Evolutionary conservation across 768 basidiomycete species (phyloP).

Genomic region (Termitomyces sp.): DNA sequence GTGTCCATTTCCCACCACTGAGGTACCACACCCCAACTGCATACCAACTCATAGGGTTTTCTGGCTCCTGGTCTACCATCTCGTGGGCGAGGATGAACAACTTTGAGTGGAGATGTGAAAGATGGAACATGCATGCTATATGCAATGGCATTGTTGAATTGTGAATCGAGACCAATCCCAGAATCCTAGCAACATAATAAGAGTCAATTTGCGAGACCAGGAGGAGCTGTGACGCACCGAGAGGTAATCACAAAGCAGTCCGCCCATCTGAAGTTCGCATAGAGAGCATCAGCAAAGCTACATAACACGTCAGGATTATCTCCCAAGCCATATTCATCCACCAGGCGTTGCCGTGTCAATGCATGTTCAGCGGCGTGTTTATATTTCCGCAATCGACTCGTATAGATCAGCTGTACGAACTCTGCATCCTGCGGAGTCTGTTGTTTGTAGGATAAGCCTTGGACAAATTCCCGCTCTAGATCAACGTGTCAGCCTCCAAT

Average conservation of each 20-base stretch:
- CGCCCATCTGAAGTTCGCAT: conserved; percentile 85
- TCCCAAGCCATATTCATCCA: conserved; percentile 75
- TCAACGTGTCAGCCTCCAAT: neutral
- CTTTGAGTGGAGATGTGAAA: conserved; percentile 85
- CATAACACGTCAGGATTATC: conserved; percentile 93
- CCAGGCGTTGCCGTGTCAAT: conserved; percentile 69
- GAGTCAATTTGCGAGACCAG: neutral
- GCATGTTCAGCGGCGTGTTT: conserved; percentile 81
- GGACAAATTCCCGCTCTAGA: conserved; percentile 94
- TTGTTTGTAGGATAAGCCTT: conserved; percentile 71
- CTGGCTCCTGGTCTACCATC: conserved; percentile 90
- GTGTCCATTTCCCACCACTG: conserved; percentile 78
- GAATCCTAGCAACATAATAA: conserved; percentile 50
- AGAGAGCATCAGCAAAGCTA: conserved; percentile 87
- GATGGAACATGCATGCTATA: conserved; percentile 97
- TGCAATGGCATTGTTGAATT: conserved; percentile 89
- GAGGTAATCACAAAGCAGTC: conserved; percentile 90
- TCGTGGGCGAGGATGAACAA: conserved; percentile 96
- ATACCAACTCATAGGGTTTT: conserved; percentile 94
- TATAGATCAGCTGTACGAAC: conserved; percentile 92
- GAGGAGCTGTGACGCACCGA: conserved; percentile 36
- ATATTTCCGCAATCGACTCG: conserved; percentile 86
- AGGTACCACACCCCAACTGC: conserved; percentile 98
- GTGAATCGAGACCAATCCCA: conserved; percentile 81
- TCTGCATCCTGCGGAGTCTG: conserved; percentile 87